These are phyloP conservation scores for Taphrina flavorubra DNA, from an alignment of 1,139 yeast genomes.

Conservation along the genomic window DNA sequence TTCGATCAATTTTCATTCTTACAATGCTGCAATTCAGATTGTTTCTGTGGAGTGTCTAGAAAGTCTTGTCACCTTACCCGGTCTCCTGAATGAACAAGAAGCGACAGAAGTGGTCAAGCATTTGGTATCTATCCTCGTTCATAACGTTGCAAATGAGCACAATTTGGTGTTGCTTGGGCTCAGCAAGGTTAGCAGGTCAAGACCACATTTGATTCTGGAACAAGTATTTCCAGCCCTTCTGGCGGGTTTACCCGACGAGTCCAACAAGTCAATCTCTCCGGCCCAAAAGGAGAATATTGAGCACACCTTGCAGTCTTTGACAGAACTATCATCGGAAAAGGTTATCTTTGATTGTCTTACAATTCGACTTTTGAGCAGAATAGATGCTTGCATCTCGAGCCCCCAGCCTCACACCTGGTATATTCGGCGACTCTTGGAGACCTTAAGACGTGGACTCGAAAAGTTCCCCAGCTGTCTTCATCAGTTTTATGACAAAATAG, in stretches of 20 bases:
- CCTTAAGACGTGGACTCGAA: slow-evolving; percentile 44
- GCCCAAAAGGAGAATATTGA: slow-evolving; percentile 46
- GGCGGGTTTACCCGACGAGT: slow-evolving; percentile 58
- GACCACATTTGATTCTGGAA: slow-evolving; percentile 61
- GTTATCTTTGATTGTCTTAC: slow-evolving; percentile 52
- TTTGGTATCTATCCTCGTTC: slow-evolving; percentile 66
- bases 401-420: neutral
- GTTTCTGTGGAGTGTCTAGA: slow-evolving; percentile 69
- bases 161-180: slow-evolving; percentile 61
- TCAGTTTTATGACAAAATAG: slow-evolving; percentile 48
- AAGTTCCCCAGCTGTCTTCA: slow-evolving; percentile 49
- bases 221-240: slow-evolving; percentile 67
- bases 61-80: slow-evolving; percentile 58
- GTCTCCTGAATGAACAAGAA: slow-evolving; percentile 62
- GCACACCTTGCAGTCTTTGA: slow-evolving; percentile 49
- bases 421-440: slow-evolving; percentile 40
- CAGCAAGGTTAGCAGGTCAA: slow-evolving; percentile 56
- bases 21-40: slow-evolving; percentile 64
- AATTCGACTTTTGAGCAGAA: slow-evolving; percentile 51
- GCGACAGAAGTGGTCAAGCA: slow-evolving; percentile 67
- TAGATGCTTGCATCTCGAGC: slow-evolving; percentile 44
- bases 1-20: slow-evolving; percentile 60
- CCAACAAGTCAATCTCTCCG: neutral
- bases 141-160: slow-evolving; percentile 52
- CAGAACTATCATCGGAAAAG: slow-evolving; percentile 50